A percentile compares a stretch with the other conserved stretches of the same genome.
Evolutionary conservation across 495 filamentous ascomycete species (phyloP).

Genomic region (Hypoxylon cercidicola): DNA sequence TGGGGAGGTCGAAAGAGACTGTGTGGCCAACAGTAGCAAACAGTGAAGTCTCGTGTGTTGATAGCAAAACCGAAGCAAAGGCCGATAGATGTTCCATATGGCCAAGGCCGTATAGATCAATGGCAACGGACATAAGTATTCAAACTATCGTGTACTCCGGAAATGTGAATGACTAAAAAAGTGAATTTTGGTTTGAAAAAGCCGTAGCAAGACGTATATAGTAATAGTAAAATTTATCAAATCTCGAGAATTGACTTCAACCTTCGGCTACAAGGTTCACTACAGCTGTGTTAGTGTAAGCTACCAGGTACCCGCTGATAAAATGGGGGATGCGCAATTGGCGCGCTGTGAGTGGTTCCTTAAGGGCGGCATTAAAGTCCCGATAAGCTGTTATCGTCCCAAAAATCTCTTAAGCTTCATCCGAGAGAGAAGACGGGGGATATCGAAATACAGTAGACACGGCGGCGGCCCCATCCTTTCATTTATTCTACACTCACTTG

Average conservation of each 20-base stretch:
- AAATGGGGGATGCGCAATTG: background rate
- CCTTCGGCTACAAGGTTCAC: too few species aligned
- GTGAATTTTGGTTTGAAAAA: background rate
- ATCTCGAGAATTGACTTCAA: too few species aligned
- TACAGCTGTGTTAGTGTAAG: too few species aligned
- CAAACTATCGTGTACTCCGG: background rate
- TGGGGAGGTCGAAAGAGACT: background rate
- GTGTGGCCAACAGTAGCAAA: background rate
- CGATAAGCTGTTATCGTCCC: slow-evolving; percentile 44
- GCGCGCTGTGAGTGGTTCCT: slow-evolving; percentile 18
- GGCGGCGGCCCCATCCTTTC: slow-evolving; percentile 29
- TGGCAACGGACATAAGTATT: background rate
- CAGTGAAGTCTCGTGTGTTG: background rate
- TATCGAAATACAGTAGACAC: slow-evolving; percentile 3
- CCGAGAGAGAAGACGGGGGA: background rate
- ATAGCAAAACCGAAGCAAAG: background rate
- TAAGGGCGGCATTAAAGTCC: slow-evolving; percentile 22
- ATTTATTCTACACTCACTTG: slow-evolving; percentile 29
- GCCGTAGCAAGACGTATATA: too few species aligned
- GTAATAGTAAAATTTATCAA: too few species aligned
- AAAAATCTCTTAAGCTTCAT: slow-evolving; percentile 49
- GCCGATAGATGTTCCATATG: background rate
- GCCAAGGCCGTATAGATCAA: background rate
- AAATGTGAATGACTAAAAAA: background rate
- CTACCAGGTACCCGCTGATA: background rate